A percentile compares a stretch with the other conserved stretches of the same genome.
These are phyloP conservation scores for Curvularia eragrostidis DNA, from an alignment of 2,329 filamentous ascomycete genomes.

Conservation along the genomic window DNA sequence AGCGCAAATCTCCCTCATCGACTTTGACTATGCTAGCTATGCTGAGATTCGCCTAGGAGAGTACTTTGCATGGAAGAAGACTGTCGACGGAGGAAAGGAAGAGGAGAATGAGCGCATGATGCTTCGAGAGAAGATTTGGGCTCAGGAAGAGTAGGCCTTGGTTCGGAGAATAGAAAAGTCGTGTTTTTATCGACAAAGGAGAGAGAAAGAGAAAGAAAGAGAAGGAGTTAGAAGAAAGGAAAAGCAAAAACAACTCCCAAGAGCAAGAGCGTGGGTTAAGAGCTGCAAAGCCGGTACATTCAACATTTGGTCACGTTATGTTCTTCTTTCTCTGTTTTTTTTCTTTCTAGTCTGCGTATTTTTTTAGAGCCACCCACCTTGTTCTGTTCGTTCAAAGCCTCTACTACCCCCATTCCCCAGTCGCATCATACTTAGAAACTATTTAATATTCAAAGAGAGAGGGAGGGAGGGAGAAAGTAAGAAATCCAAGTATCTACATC, in stretches of 20 bases:
- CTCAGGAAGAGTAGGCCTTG: constrained; percentile 56
- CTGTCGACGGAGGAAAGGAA: constrained; percentile 69
- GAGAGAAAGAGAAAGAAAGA: neutral
- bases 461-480: neutral
- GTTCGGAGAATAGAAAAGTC: neutral
- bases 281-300: neutral
- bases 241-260: too few relatives aligned
- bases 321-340: neutral
- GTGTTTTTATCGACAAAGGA: neutral
- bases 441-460: neutral
- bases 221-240: neutral
- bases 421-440: neutral
- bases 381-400: neutral
- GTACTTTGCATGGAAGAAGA: constrained; percentile 90
- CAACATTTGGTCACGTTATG: neutral
- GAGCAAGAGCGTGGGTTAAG: too few relatives aligned
- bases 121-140: constrained; percentile 82
- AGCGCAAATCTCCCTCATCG: constrained; percentile 89
- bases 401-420: neutral
- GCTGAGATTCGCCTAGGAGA: constrained; percentile 85
- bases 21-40: constrained; percentile 95
- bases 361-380: too few relatives aligned
- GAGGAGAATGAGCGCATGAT: constrained; percentile 63
- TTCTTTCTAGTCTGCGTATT: too few relatives aligned
- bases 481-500: too few relatives aligned